Conservation (phyloP, 2,329 filamentous ascomycete genomes). For the Zasmidium cellare region DNA sequence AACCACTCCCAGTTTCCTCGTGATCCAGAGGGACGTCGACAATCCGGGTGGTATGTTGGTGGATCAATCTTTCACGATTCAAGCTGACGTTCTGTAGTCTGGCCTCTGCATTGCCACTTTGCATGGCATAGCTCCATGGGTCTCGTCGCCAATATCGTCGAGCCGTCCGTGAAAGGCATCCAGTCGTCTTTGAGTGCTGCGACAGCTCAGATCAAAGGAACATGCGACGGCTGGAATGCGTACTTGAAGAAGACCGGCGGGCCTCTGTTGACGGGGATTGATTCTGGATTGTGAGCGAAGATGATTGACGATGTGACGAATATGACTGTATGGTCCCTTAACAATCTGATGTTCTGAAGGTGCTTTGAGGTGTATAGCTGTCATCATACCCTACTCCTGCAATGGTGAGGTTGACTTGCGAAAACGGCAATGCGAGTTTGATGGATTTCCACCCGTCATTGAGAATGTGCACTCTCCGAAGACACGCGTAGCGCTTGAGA, state of each 20-base stretch:
- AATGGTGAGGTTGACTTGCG: no score
- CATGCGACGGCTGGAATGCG: conserved; percentile 2
- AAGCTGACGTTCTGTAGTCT: not conserved
- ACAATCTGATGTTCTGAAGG: no score
- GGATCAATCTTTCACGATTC: not conserved
- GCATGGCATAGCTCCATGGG: conserved; percentile 10
- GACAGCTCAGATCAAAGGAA: not conserved
- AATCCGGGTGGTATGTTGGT: conserved; percentile 47
- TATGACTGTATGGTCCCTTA: no score
- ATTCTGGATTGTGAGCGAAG: not conserved
- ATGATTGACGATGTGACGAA: not conserved
- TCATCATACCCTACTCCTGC: no score
- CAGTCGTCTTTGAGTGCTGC: not conserved
- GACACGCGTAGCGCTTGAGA: no score
- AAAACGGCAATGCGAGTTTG: no score
- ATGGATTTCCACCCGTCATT: no score
- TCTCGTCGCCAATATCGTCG: conserved; percentile 5
- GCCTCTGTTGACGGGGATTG: conserved; percentile 4
- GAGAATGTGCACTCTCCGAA: no score
- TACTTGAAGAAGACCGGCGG: conserved; percentile 4
- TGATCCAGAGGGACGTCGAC: conserved; percentile 37
- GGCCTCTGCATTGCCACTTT: conserved; percentile 7
- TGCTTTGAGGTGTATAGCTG: no score
- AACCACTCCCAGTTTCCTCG: conserved; percentile 29
- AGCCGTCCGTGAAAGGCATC: not conserved